phyloP scores from a whole-genome alignment of 768 basidiomycete genomes.

The Mycena rebaudengoi region DNA sequence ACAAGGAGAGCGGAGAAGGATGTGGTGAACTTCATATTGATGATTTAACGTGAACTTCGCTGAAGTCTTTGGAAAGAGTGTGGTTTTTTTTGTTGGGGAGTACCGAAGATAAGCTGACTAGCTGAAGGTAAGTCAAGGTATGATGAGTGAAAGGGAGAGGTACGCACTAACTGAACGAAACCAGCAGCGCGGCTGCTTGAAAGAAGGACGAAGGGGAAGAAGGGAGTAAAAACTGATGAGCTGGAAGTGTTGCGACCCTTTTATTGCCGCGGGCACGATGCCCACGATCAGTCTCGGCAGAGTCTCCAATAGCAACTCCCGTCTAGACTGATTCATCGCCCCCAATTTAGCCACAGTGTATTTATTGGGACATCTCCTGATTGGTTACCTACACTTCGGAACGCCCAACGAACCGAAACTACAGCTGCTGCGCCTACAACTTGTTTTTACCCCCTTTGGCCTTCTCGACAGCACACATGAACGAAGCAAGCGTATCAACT shows the following conservation, averaged over 20 bases:
- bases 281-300: neutral
- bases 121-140: conserved; percentile 36
- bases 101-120: conserved; percentile 39
- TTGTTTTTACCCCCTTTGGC: conserved; percentile 47
- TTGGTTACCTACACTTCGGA: too few relatives aligned
- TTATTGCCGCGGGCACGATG: conserved; percentile 32
- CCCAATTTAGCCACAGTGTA: too few relatives aligned
- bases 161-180: conserved; percentile 22
- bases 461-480: conserved; percentile 81
- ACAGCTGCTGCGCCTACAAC: too few relatives aligned
- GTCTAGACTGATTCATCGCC: too few relatives aligned
- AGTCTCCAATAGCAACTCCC: conserved; percentile 8
- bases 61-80: conserved; percentile 55
- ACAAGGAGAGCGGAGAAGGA: conserved; percentile 49
- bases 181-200: conserved; percentile 67
- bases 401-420: too few relatives aligned
- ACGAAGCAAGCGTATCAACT: conserved; percentile 82
- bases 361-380: too few relatives aligned
- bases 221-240: conserved; percentile 28
- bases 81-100: conserved; percentile 26
- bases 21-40: conserved; percentile 60
- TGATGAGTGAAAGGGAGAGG: conserved; percentile 27
- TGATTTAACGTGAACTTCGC: conserved; percentile 49
- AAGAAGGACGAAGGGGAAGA: conserved; percentile 36
- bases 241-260: conserved; percentile 1